phyloP scores from a whole-genome alignment of 331 rosid species.

The Acacia pycnantha region DNA sequence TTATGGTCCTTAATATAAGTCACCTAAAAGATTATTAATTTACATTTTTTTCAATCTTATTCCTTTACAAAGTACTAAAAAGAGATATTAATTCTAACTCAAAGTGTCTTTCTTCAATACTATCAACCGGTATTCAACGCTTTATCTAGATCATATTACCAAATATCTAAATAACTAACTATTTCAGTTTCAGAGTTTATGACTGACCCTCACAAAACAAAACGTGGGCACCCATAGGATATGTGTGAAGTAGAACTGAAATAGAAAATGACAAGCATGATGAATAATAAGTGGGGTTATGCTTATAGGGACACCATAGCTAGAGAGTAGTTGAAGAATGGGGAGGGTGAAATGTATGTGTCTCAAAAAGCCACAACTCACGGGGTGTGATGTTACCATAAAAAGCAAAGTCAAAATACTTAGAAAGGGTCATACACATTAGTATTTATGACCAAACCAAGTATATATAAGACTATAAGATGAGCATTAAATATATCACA shows the following conservation, averaged over 20 bases:
- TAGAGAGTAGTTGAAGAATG: not conserved
- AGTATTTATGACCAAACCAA: not conserved
- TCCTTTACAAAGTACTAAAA: too few species aligned
- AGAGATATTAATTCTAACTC: too few species aligned
- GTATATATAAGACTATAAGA: not conserved
- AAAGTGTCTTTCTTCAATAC: too few species aligned
- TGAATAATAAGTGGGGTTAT: not conserved
- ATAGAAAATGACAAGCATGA: not conserved
- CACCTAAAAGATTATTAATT: too few species aligned
- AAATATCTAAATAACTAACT: too few species aligned
- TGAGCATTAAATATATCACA: not conserved
- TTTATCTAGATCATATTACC: too few species aligned
- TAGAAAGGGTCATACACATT: not conserved
- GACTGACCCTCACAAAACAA: too few species aligned
- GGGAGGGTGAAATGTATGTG: not conserved
- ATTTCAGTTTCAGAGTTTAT: too few species aligned
- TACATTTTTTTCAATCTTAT: too few species aligned
- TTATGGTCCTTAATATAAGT: too few species aligned
- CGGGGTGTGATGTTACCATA: not conserved
- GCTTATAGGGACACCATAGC: not conserved
- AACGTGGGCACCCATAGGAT: not conserved
- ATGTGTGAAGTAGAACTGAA: not conserved
- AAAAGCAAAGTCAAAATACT: not conserved
- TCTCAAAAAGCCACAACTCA: not conserved
- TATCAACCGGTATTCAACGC: accelerated